These are phyloP conservation scores for Coleophoma cylindrospora DNA, from an alignment of 2,329 filamentous ascomycete genomes.

Conservation along the genomic window DNA sequence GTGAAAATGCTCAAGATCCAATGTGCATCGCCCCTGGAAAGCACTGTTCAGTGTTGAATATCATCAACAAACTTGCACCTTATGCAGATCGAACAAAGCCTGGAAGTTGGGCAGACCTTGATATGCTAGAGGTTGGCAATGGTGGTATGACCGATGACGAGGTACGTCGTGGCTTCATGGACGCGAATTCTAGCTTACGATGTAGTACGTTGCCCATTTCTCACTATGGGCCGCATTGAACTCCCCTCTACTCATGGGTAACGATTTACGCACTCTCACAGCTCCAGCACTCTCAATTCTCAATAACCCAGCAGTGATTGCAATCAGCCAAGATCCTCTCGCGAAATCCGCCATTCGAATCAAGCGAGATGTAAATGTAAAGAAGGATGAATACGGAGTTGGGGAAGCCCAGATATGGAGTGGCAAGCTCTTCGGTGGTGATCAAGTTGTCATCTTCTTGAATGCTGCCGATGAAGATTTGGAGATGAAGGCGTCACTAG, in stretches of 20 bases:
- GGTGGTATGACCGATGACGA: constrained; percentile 27
- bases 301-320: constrained; percentile 8
- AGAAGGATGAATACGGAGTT: constrained; percentile 32
- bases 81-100: constrained; percentile 1
- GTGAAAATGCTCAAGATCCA: constrained; percentile 7
- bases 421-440: constrained; percentile 33
- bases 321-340: constrained; percentile 17
- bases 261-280: constrained; percentile 6
- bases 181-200: neutral
- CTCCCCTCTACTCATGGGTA: constrained; percentile 9
- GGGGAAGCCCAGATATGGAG: constrained; percentile 44
- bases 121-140: constrained; percentile 25
- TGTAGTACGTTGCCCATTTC: constrained; percentile 4
- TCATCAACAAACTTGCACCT: constrained; percentile 4
- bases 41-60: constrained; percentile 2
- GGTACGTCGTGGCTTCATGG: constrained; percentile 12
- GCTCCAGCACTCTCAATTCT: constrained; percentile 26
- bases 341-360: constrained; percentile 33
- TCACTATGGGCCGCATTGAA: constrained; percentile 18
- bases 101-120: constrained; percentile 33
- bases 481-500: constrained; percentile 39
- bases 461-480: constrained; percentile 38
- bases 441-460: constrained; percentile 37
- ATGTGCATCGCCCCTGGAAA: constrained; percentile 14
- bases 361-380: constrained; percentile 30